Percentiles rank a stretch among this genome's conserved stretches.
Conservation (phyloP, 148 eudicot species). For the Diospyros kaki region DNA sequence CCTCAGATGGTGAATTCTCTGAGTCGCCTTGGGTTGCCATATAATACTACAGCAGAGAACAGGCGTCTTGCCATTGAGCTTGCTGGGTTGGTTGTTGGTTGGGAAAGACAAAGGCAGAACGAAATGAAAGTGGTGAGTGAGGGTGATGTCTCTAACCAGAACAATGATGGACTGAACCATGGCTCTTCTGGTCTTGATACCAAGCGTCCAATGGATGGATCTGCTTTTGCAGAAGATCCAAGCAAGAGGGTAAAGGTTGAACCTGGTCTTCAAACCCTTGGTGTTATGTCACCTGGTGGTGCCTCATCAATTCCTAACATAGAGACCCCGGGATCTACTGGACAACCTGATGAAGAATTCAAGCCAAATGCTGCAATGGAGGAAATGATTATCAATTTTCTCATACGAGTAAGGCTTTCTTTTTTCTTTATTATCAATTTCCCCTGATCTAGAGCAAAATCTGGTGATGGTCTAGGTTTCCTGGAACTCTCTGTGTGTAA, state of each 20-base stretch:
- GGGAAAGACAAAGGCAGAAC: slow-evolving; percentile 96
- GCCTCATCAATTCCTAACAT: slow-evolving; percentile 76
- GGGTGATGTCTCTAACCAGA: slow-evolving; percentile 47
- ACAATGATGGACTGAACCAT: slow-evolving; percentile 45
- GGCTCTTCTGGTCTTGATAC: slow-evolving; percentile 50
- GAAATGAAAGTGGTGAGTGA: slow-evolving; percentile 67
- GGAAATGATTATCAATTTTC: slow-evolving; percentile 99
- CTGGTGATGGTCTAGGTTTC: neutral
- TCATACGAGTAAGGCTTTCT: slow-evolving; percentile 64
- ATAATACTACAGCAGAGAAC: slow-evolving; percentile 84
- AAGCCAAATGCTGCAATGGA: slow-evolving; percentile 99
- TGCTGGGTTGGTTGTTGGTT: slow-evolving; percentile 97
- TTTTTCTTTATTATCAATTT: neutral
- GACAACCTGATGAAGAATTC: slow-evolving; percentile 96
- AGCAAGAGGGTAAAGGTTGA: slow-evolving; percentile 86
- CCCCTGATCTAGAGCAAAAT: neutral
- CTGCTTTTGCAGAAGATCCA: slow-evolving; percentile 67
- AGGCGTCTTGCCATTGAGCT: slow-evolving; percentile 98
- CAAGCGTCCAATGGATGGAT: slow-evolving; percentile 56
- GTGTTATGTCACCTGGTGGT: slow-evolving; percentile 96
- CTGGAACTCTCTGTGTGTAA: too few species aligned
- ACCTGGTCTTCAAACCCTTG: slow-evolving; percentile 84
- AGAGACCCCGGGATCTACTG: slow-evolving; percentile 86
- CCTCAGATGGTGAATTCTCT: slow-evolving; percentile 99
- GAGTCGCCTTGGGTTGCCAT: slow-evolving; percentile 94